A percentile compares a stretch with the other conserved stretches of the same genome.
phyloP scores from a whole-genome alignment of 2,329 filamentous ascomycete species.

The Lomentospora prolificans region DNA sequence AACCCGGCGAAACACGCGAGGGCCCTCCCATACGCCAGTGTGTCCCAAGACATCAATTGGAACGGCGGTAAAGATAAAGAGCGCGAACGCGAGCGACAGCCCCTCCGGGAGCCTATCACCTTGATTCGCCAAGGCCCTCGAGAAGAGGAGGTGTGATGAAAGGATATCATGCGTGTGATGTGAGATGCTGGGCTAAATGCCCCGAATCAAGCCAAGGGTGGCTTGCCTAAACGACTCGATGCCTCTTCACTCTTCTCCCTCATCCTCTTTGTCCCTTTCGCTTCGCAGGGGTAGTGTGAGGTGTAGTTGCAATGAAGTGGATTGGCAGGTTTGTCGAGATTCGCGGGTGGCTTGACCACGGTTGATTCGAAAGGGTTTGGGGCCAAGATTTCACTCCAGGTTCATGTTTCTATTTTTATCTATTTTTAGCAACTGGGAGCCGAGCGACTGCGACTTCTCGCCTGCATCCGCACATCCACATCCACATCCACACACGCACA shows the following conservation, averaged over 20 bases:
- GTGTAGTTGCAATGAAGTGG: background rate
- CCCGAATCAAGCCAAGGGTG: background rate
- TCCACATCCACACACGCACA: background rate
- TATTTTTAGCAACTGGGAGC: conserved; percentile 8
- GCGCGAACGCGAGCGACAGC: background rate
- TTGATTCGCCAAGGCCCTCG: background rate
- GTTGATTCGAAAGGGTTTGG: no score
- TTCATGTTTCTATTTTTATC: conserved; percentile 8
- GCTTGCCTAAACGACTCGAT: no score
- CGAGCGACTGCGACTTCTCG: background rate
- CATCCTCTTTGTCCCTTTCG: background rate
- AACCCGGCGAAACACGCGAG: no score
- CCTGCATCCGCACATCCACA: background rate
- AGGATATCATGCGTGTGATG: background rate
- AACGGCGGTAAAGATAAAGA: no score
- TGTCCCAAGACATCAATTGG: no score
- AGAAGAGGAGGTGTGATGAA: background rate
- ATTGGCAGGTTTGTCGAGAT: no score
- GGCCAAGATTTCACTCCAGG: no score
- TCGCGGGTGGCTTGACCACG: no score
- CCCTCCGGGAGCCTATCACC: background rate
- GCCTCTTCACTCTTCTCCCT: background rate
- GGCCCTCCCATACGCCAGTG: no score
- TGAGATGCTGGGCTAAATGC: background rate
- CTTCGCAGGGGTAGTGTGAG: background rate